Evolutionary conservation across 176 grass and related monocot species (phyloP).

Genomic region (Avena eriantha): DNA sequence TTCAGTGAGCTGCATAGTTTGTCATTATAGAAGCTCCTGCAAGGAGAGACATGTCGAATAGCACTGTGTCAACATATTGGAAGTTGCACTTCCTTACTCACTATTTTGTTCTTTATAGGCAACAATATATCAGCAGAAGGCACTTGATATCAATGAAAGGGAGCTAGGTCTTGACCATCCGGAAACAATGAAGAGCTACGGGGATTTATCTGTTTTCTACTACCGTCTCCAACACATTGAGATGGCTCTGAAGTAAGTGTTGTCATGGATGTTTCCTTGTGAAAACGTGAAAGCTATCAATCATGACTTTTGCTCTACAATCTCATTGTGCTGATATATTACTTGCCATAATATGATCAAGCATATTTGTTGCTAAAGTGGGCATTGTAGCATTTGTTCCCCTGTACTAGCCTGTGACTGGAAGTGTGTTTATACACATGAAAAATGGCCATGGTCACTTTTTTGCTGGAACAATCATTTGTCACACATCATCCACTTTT

Average conservation of each 20-base stretch:
- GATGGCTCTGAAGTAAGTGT: conserved; percentile 97
- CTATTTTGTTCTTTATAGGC: conserved; percentile 64
- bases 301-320: background rate
- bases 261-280: conserved; percentile 34
- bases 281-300: conserved; percentile 21
- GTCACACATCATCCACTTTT: conserved; percentile 18
- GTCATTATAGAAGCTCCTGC: conserved; percentile 6
- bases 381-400: conserved; percentile 12
- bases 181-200: conserved; percentile 99
- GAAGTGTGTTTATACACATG: conserved; percentile 9
- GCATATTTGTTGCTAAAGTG: conserved; percentile 34
- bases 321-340: conserved; percentile 29
- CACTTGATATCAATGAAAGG: conserved; percentile 97
- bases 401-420: conserved; percentile 27
- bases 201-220: conserved; percentile 99
- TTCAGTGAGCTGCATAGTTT: conserved; percentile 12
- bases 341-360: conserved; percentile 26
- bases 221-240: conserved; percentile 99
- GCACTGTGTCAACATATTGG: conserved; percentile 21
- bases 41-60: background rate
- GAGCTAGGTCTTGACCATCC: conserved; percentile 99
- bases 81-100: conserved; percentile 29
- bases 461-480: conserved; percentile 31
- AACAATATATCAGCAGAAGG: conserved; percentile 99
- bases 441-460: background rate